Conservation (phyloP, 345 rosid species). For the Corymbia maculata region DNA sequence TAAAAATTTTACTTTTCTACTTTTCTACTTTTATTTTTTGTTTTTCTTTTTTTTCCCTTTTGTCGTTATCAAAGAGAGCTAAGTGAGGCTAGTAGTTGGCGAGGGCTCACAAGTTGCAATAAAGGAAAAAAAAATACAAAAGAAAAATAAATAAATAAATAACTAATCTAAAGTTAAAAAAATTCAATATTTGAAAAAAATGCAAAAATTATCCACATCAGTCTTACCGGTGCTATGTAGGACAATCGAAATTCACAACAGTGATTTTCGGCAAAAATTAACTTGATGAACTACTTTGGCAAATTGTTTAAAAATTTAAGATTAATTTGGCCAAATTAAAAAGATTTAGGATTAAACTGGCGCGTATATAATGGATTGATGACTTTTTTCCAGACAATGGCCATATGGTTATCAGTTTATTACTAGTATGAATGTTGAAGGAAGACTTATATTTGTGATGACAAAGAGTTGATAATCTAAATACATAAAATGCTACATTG, state of each 20-base stretch:
- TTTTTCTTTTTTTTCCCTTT: rapidly evolving
- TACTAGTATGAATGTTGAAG: neutral
- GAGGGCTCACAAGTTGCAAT: neutral
- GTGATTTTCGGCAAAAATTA: rapidly evolving
- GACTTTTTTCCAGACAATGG: neutral
- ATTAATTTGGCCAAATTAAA: no score
- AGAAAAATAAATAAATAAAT: no score
- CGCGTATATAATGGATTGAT: no score
- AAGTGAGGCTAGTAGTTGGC: neutral
- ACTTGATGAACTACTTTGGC: neutral
- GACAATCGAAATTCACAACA: rapidly evolving
- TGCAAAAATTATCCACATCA: neutral
- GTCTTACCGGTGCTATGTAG: rapidly evolving
- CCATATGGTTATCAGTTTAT: neutral
- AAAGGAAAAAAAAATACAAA: no score
- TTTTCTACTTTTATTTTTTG: no score
- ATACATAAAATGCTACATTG: neutral
- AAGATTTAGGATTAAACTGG: rapidly evolving
- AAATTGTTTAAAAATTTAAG: neutral
- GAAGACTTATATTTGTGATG: neutral
- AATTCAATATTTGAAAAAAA: no score
- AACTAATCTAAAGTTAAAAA: no score
- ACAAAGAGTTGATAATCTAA: neutral
- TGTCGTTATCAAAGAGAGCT: neutral
- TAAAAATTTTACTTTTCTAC: no score